Evolutionary conservation across 192 early-diverging fungal species (phyloP), one percentile per base, ranked within the genome.

Genomic region (Coemansia guatemalensis): DNA sequence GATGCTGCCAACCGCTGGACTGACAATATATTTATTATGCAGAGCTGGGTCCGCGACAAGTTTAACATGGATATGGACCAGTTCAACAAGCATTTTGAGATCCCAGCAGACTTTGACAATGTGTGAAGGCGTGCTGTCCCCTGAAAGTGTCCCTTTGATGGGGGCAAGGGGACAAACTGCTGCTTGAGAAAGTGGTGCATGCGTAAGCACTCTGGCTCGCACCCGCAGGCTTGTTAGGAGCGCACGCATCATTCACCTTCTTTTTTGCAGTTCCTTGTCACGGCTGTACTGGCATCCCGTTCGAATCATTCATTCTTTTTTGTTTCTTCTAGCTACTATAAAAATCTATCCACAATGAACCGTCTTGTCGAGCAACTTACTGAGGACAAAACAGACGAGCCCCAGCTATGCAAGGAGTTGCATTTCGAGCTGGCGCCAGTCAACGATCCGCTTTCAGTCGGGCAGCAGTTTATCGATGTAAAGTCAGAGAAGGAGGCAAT

Each of bases 1-100:
- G 88, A 88, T 27, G 88, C 89, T 4, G 90, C 88, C 8, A 95
- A 95, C 69, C 83, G 90, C 11, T 95, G 93, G 93, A 95, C 92
- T 78, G 92, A 93, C 26, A 94, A 95, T 53, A 87, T 94, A 18
- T 94, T 92, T 71, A 75, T 81, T n/a, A 80, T 95, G 21, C 91
- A 93, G 71, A 82, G 87, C 5, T 92, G 92, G 76, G 87, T 86
- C 68, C 67, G 79, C 44, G 83, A 89, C 53, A 89, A 87, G 57
- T 90, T 90, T 63, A 79, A 71, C 33, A 86, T 93, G 23, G 85
- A 88, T 12, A 68, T 77, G 18, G 69, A 59, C 1, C 78, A 85
- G 20, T 94, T 95, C 64, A 76, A 85, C 64, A 74, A 73, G 67
- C 71, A 83, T 53, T 89, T 90, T 82, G 76, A 67, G 26, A 86